Conservation (phyloP, 2,329 filamentous ascomycete genomes). For the Aaosphaeria pasadenensis region DNA sequence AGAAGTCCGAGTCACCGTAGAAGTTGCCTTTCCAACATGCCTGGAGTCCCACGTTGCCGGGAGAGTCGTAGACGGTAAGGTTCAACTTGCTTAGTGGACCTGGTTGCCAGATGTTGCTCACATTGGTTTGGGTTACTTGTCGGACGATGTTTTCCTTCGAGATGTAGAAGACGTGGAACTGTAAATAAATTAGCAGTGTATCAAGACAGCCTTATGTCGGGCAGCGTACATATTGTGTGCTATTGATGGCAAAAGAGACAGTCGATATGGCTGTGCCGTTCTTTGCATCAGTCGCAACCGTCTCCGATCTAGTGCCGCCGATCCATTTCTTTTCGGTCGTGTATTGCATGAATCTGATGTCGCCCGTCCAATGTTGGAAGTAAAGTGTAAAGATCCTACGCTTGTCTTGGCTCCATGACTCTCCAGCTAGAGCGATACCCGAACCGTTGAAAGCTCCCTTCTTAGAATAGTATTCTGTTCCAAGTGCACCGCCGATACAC, state of each 20-base stretch:
- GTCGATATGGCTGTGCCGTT: constrained; percentile 44
- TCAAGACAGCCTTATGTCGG: neutral
- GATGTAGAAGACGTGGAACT: constrained; percentile 44
- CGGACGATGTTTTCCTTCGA: constrained; percentile 37
- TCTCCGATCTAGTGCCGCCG: constrained; percentile 37
- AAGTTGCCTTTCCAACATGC: constrained; percentile 75
- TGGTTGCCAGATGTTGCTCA: constrained; percentile 37
- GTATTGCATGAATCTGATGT: constrained; percentile 42
- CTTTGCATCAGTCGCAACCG: constrained; percentile 43
- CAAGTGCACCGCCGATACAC: constrained; percentile 40
- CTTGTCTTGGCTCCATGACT: constrained; percentile 38
- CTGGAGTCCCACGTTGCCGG: constrained; percentile 74
- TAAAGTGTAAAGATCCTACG: constrained; percentile 42
- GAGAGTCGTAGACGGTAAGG: constrained; percentile 83
- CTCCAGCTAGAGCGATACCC: constrained; percentile 44
- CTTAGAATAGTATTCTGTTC: constrained; percentile 37
- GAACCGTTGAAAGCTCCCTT: constrained; percentile 48
- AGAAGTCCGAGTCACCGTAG: constrained; percentile 36
- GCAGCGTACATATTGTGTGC: constrained; percentile 35
- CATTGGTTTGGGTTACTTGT: constrained; percentile 40
- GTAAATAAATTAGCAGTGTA: neutral
- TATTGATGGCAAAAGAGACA: constrained; percentile 39
- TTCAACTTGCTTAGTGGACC: constrained; percentile 65
- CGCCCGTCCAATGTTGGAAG: constrained; percentile 44
- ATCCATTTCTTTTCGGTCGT: constrained; percentile 35